Conservation (phyloP, 2,329 filamentous ascomycete genomes). For the Colletotrichum magnum region DNA sequence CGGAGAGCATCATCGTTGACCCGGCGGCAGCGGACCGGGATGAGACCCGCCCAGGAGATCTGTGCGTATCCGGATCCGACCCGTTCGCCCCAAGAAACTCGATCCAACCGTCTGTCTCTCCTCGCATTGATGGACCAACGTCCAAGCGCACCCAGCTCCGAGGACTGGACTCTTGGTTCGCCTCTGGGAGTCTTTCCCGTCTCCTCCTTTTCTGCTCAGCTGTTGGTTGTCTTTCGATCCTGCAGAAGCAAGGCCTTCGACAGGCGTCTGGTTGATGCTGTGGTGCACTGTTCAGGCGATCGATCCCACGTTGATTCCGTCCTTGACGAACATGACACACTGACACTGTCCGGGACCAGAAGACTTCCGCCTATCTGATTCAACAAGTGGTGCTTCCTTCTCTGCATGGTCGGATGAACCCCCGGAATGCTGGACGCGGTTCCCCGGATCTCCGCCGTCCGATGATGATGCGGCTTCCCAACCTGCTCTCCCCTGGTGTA, state of each 20-base stretch:
- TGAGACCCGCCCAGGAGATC: slow-evolving; percentile 1
- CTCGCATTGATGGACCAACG: slow-evolving; percentile 1
- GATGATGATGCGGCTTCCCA: not conserved
- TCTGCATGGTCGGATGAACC: too few species aligned
- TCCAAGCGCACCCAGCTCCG: not conserved
- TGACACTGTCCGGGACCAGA: too few species aligned
- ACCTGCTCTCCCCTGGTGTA: not conserved
- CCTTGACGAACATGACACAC: too few species aligned
- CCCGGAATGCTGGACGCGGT: too few species aligned
- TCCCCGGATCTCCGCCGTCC: not conserved
- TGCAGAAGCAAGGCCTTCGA: too few species aligned
- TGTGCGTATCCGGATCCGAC: slow-evolving; percentile 4
- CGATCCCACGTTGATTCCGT: too few species aligned
- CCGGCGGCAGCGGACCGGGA: not conserved
- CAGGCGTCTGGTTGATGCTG: too few species aligned
- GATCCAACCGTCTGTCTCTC: slow-evolving; percentile 18
- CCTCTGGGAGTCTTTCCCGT: not conserved
- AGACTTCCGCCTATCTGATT: too few species aligned
- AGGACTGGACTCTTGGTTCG: not conserved
- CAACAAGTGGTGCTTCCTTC: too few species aligned
- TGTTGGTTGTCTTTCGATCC: too few species aligned
- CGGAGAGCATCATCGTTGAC: not conserved
- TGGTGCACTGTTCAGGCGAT: too few species aligned
- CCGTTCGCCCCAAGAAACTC: not conserved
- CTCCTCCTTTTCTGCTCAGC: too few species aligned